These are phyloP conservation scores for Penicillium lagena DNA, from an alignment of 495 filamentous ascomycete species.

Conservation along the genomic window DNA sequence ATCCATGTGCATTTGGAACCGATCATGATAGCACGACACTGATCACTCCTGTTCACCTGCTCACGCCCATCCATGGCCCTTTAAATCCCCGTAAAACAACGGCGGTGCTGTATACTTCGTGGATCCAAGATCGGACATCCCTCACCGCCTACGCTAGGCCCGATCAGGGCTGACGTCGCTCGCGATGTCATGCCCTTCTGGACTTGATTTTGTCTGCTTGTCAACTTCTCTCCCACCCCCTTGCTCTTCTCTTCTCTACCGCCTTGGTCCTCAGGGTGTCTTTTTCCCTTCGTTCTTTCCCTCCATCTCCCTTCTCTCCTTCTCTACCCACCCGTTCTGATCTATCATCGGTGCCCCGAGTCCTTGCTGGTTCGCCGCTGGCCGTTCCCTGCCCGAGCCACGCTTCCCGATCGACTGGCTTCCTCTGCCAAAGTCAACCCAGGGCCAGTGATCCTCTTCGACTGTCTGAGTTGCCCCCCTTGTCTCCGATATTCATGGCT, in stretches of 20 bases:
- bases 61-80: too few relatives aligned
- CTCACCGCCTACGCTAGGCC: constrained; percentile 21
- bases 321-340: neutral
- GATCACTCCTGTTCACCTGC: too few relatives aligned
- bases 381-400: neutral
- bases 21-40: too few relatives aligned
- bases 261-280: neutral
- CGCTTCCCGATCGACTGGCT: constrained; percentile 1
- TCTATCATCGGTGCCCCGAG: neutral
- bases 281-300: constrained; percentile 2
- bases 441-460: neutral
- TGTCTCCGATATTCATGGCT: constrained; percentile 43
- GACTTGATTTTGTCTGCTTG: constrained; percentile 10
- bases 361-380: constrained; percentile 1
- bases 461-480: neutral
- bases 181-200: constrained; percentile 24
- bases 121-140: constrained; percentile 4
- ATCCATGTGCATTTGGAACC: neutral
- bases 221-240: constrained; percentile 8
- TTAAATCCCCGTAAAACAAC: neutral
- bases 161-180: constrained; percentile 23
- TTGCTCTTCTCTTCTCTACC: constrained; percentile 16
- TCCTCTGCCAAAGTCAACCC: constrained; percentile 1
- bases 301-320: neutral
- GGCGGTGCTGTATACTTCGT: neutral